phyloP scores from a whole-genome alignment of 257 asterid species.

The Eucommia ulmoides region DNA sequence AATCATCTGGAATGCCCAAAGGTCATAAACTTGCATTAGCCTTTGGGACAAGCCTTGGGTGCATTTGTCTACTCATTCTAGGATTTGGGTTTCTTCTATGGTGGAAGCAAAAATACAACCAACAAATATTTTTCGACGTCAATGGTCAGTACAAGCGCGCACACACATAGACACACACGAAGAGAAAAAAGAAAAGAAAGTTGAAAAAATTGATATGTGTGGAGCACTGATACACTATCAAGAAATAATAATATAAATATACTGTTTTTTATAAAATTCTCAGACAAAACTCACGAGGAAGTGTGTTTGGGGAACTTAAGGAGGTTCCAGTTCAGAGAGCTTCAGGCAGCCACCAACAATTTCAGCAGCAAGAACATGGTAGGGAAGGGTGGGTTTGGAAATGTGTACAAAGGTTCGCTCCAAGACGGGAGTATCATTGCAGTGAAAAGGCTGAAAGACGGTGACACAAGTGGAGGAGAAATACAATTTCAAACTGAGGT shows the following conservation, averaged over 20 bases:
- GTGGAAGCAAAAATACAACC: slow-evolving; percentile 74
- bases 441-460: slow-evolving; percentile 80
- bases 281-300: slow-evolving; percentile 67
- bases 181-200: too few species aligned
- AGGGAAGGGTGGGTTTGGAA: slow-evolving; percentile 92
- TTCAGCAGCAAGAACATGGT: slow-evolving; percentile 81
- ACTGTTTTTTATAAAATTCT: background rate
- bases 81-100: slow-evolving; percentile 70
- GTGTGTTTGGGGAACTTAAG: slow-evolving; percentile 73
- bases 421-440: slow-evolving; percentile 79
- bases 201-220: too few species aligned
- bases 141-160: slow-evolving; percentile 48
- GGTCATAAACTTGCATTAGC: slow-evolving; percentile 61
- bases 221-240: too few species aligned
- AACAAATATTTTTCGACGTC: slow-evolving; percentile 61
- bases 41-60: slow-evolving; percentile 74
- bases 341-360: slow-evolving; percentile 69
- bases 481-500: slow-evolving; percentile 90
- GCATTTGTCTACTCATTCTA: slow-evolving; percentile 61
- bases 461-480: slow-evolving; percentile 62
- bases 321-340: slow-evolving; percentile 66
- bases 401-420: too few species aligned
- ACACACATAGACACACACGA: too few species aligned
- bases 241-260: too few species aligned
- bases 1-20: slow-evolving; percentile 24